A percentile compares a stretch with the other conserved stretches of the same genome.
phyloP scores from a whole-genome alignment of 1,284 basidiomycete genomes.

The Agroathelia rolfsii region DNA sequence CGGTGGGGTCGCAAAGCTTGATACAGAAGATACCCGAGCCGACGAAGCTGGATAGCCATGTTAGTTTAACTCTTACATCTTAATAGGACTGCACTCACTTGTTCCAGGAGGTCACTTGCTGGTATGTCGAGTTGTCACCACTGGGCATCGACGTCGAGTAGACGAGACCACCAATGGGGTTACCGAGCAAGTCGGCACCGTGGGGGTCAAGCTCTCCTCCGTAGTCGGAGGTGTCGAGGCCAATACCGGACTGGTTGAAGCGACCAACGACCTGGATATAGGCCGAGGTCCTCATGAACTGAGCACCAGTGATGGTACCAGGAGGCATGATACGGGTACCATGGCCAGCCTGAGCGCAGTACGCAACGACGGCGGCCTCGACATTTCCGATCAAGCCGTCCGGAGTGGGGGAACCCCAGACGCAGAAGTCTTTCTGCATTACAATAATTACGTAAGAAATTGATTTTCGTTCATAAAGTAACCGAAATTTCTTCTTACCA shows the following conservation, averaged over 20 bases:
- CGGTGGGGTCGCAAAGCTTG: constrained; percentile 43
- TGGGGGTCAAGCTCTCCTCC: constrained; percentile 59
- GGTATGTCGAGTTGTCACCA: constrained; percentile 1
- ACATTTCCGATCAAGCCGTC: constrained; percentile 25
- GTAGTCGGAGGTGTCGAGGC: constrained; percentile 33
- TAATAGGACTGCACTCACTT: background rate
- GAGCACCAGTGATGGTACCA: constrained; percentile 64
- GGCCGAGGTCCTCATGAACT: constrained; percentile 58
- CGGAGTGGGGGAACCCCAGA: constrained; percentile 17
- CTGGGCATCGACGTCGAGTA: constrained; percentile 36
- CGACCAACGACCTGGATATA: constrained; percentile 60
- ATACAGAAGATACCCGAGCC: constrained; percentile 5
- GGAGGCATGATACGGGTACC: constrained; percentile 70
- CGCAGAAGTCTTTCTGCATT: constrained; percentile 17
- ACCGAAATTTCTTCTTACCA: no score
- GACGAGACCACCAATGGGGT: constrained; percentile 60
- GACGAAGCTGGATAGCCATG: constrained; percentile 4
- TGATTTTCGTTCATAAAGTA: no score
- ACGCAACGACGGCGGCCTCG: constrained; percentile 27
- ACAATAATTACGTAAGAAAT: background rate
- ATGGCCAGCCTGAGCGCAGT: constrained; percentile 33
- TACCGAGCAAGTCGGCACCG: constrained; percentile 41
- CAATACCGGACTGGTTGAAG: constrained; percentile 11
- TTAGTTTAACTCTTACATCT: background rate
- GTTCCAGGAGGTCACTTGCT: constrained; percentile 4